Conservation (phyloP, 805 yeast species). For the Teunomyces funiuensis region DNA sequence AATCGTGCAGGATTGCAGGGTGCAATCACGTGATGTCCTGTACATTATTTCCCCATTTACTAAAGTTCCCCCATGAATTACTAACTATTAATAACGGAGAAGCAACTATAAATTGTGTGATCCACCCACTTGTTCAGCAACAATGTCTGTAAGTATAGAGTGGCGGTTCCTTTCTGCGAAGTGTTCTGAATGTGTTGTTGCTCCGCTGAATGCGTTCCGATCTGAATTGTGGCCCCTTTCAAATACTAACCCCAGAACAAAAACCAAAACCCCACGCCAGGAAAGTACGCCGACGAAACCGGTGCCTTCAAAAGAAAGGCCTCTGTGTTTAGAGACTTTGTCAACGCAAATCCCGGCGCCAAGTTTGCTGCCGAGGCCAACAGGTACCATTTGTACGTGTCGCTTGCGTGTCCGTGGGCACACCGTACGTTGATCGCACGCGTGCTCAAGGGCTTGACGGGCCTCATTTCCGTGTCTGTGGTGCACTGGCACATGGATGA, state of each 20-base stretch:
- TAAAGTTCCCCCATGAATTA: not conserved
- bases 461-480: constrained; percentile 64
- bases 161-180: too few species aligned
- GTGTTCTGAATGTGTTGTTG: too few species aligned
- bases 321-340: constrained; percentile 61
- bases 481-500: constrained; percentile 91
- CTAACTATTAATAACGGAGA: not conserved
- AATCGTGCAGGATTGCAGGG: too few species aligned
- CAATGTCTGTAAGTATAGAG: constrained; percentile 2
- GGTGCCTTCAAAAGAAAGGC: constrained; percentile 59
- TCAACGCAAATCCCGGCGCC: constrained; percentile 58
- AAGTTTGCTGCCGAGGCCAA: constrained; percentile 70
- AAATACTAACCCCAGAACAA: not conserved
- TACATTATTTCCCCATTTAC: too few species aligned
- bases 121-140: not conserved
- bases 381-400: constrained; percentile 85
- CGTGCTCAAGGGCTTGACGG: constrained; percentile 63
- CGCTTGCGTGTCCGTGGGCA: constrained; percentile 96
- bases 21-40: too few species aligned
- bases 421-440: constrained; percentile 79
- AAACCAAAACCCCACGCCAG: not conserved
- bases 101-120: not conserved
- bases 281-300: constrained; percentile 48
- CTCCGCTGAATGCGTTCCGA: too few species aligned
- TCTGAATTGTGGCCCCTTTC: too few species aligned